Conservation (phyloP, 208 protist species). For the Hexamita inflata region DNA sequence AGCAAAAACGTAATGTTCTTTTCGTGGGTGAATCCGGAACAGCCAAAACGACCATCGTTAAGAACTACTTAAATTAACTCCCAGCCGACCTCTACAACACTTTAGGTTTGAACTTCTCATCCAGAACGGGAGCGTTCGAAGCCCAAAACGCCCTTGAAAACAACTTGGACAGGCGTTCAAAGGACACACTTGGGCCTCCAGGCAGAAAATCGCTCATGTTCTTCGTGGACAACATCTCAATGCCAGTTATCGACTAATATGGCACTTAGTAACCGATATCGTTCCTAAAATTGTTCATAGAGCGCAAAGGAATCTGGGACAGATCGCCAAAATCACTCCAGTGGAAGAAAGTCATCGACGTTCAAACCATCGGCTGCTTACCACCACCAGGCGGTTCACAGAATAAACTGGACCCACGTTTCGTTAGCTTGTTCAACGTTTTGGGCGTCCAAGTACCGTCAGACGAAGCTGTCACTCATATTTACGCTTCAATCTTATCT, state of each 20-base stretch:
- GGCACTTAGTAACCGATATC: slow-evolving; percentile 94
- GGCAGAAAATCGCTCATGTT: slow-evolving; percentile 82
- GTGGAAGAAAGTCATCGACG: slow-evolving; percentile 79
- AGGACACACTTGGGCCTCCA: slow-evolving; percentile 74
- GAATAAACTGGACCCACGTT: slow-evolving; percentile 83
- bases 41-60: slow-evolving; percentile 89
- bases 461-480: slow-evolving; percentile 73
- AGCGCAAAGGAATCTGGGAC: slow-evolving; percentile 82
- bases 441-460: slow-evolving; percentile 88
- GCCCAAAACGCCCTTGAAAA: slow-evolving; percentile 83
- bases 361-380: slow-evolving; percentile 85
- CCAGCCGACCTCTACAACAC: slow-evolving; percentile 60
- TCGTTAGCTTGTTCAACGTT: slow-evolving; percentile 83
- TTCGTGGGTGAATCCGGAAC: slow-evolving; percentile 88
- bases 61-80: slow-evolving; percentile 69
- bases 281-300: slow-evolving; percentile 86
- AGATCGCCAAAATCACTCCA: slow-evolving; percentile 65
- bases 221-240: slow-evolving; percentile 94
- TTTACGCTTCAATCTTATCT: slow-evolving; percentile 79
- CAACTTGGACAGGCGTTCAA: slow-evolving; percentile 82
- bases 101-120: slow-evolving; percentile 85
- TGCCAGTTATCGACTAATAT: slow-evolving; percentile 84
- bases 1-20: slow-evolving; percentile 68
- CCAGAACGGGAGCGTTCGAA: slow-evolving; percentile 75
- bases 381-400: slow-evolving; percentile 79